Base-by-base conservation (phyloP, 2,329 filamentous ascomycete species). In the Ascocoryne sarcoides region DNA sequence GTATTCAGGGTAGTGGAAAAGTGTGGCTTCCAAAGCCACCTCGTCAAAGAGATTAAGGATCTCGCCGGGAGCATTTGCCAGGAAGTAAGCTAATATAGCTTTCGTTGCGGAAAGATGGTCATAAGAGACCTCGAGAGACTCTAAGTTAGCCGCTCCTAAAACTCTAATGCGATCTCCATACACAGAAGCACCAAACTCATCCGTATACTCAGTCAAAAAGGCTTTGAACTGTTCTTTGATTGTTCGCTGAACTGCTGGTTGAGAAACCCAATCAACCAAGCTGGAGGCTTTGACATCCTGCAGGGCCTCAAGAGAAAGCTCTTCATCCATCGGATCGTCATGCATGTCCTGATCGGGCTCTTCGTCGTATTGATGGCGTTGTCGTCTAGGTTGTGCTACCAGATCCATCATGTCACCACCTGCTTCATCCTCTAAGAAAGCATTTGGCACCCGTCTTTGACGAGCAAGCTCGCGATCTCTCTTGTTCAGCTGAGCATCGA, bases 191-290 rank as follows among this genome's bases (percentile, higher is more conserved):
- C 88, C 89, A 49, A 82, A 79, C 39, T 88, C 79, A 57, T 98
- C 92, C 4, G 82, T 95, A 62, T 93, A 96, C 54, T 95, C 90
- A 9, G 92, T 96, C 55, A 98, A 69, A 68, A 98, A 98, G 3
- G 85, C 83, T 63, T 94, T 95, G 76, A 98, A 98, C 64, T 98
- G 92, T 56, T 90, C 79, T 59, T 88, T 89, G 63, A 98, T 92
- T 1, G 89, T 93, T 52, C 86, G 78, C 64, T 95, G 86, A 10
- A 98, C 92, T 10, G 87, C 78, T 3, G 86, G 85, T 53, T 89
- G 82, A 10, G 86, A 81, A 31, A 98, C 84, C 93, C 93, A 98
- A 50, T 98, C 92, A 0, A 88, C 93, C 58, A 98, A 69, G 52
- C 84, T 95, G 14, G 87, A 76, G 14, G 92, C 88, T 62, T 98